Evolutionary conservation across 345 rosid species (phyloP).

Genomic region (Diplotaxis tenuifolia): DNA sequence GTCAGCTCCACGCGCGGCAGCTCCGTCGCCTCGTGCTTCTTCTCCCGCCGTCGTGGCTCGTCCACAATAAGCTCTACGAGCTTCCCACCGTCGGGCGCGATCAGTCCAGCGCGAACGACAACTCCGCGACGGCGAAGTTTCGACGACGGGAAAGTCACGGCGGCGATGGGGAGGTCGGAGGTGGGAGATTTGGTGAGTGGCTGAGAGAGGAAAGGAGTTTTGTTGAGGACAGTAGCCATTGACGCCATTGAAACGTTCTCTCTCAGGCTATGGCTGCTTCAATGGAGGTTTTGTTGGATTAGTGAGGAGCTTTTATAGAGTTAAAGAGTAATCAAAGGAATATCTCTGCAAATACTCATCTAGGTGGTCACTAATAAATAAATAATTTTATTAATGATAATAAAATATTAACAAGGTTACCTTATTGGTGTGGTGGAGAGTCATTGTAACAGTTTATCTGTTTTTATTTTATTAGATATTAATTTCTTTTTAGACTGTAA

Average conservation of each 20-base stretch:
- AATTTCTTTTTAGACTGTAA: not conserved
- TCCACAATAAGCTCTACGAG: constrained; percentile 69
- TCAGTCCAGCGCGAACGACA: constrained; percentile 49
- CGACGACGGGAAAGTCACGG: constrained; percentile 39
- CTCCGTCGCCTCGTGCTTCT: constrained; percentile 55
- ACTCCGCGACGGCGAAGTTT: constrained; percentile 16
- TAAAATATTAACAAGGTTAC: not conserved
- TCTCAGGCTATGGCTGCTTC: constrained; percentile 25
- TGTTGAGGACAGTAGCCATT: constrained; percentile 45
- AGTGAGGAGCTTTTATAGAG: not conserved
- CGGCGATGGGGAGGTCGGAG: constrained; percentile 41
- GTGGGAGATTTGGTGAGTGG: constrained; percentile 43
- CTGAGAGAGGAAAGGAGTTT: constrained; percentile 39
- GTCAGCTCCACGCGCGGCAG: constrained; percentile 69
- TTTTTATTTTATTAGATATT: not conserved
- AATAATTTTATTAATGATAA: not conserved
- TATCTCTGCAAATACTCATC: not conserved
- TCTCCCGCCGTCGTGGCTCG: constrained; percentile 51
- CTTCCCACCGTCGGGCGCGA: constrained; percentile 87
- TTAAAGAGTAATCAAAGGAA: too few relatives aligned
- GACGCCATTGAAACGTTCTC: constrained; percentile 52
- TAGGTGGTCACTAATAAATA: not conserved
- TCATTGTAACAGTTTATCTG: not conserved
- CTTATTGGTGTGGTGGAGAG: not conserved
- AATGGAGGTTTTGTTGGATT: not conserved